Conservation (phyloP, 352 stramenopile genomes). For the Phytophthora kernoviae region DNA sequence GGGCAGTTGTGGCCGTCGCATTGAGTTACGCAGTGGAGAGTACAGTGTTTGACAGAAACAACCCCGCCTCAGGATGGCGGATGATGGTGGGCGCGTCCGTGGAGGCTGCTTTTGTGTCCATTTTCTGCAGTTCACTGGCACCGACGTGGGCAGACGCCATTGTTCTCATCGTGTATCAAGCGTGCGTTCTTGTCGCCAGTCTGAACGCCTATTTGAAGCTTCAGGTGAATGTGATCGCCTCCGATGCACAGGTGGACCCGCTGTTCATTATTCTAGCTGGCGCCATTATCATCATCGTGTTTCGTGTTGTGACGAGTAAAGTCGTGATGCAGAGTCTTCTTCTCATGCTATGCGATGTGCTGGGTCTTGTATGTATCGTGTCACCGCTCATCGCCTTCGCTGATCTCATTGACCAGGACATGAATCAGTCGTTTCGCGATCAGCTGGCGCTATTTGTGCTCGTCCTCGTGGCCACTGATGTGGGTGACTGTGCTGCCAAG, state of each 20-base stretch:
- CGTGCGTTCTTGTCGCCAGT: conserved; percentile 48
- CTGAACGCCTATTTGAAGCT: conserved; percentile 61
- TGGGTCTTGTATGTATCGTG: conserved; percentile 45
- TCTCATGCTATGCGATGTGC: conserved; percentile 42
- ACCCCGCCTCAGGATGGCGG: conserved; percentile 29
- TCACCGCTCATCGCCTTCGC: conserved; percentile 48
- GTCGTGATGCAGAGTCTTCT: conserved; percentile 53
- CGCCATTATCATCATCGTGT: conserved; percentile 42
- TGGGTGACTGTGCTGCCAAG: conserved; percentile 35
- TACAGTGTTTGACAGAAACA: conserved; percentile 24
- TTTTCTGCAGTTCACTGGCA: conserved; percentile 43
- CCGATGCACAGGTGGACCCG: conserved; percentile 43
- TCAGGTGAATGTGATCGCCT: conserved; percentile 33
- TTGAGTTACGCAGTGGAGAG: conserved; percentile 33
- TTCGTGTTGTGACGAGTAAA: conserved; percentile 57
- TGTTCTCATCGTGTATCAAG: conserved; percentile 49
- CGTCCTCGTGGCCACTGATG: conserved; percentile 47
- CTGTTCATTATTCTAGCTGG: conserved; percentile 53
- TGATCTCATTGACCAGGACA: conserved; percentile 47
- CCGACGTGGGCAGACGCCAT: conserved; percentile 40
- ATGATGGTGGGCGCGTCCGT: conserved; percentile 44
- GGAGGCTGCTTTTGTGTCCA: conserved; percentile 32
- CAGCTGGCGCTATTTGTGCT: conserved; percentile 57
- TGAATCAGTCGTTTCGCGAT: conserved; percentile 35
- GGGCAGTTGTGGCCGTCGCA: conserved; percentile 17